Evolutionary conservation across 2,329 filamentous ascomycete genomes (phyloP).

Genomic region (Akanthomyces dipterigenus): DNA sequence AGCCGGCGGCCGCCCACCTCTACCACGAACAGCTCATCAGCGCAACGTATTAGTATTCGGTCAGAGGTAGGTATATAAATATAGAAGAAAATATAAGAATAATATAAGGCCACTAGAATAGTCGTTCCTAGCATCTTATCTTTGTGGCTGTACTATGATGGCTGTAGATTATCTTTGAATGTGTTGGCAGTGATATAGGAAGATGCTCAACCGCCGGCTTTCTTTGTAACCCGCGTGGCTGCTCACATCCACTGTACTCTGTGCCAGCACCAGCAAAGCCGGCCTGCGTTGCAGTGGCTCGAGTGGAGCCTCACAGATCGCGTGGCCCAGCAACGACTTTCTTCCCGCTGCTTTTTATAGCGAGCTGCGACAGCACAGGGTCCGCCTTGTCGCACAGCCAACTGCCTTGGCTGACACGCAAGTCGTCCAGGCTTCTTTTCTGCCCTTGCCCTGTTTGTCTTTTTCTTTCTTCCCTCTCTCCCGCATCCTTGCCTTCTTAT

Average conservation of each 20-base stretch:
- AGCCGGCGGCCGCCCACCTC: no score
- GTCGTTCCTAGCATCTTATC: no score
- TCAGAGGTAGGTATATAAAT: no score
- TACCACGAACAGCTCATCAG: no score
- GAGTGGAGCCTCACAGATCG: constrained; percentile 1
- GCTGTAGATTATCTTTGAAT: no score
- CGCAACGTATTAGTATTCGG: no score
- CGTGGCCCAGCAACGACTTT: constrained; percentile 10
- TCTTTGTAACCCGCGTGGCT: no score
- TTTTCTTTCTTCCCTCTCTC: neutral
- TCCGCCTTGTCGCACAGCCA: constrained; percentile 9
- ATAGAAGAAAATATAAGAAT: no score
- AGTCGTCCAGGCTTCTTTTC: neutral
- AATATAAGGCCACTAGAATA: no score
- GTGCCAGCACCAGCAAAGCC: neutral
- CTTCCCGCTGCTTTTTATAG: constrained; percentile 2
- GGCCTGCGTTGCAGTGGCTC: neutral
- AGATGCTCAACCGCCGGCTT: no score
- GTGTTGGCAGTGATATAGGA: no score
- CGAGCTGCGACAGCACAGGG: neutral
- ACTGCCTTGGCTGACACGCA: constrained; percentile 5
- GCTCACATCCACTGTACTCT: neutral
- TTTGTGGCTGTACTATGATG: no score
- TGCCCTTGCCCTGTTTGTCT: neutral
- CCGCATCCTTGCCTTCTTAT: neutral